phyloP scores from a whole-genome alignment of 257 asterid genomes.

The Handroanthus guayacan region DNA sequence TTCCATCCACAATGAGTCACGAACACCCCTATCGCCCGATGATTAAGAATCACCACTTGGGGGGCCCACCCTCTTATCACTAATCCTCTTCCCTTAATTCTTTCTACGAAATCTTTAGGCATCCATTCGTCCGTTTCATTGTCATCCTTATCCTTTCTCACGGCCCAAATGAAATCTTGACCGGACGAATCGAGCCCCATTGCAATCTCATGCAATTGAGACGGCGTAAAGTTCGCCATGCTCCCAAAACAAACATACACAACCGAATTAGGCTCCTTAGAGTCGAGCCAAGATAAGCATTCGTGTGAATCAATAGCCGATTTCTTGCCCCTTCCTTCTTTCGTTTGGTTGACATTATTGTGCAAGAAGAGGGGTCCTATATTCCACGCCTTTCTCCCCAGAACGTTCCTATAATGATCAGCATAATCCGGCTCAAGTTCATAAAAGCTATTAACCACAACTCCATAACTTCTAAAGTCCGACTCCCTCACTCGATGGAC shows the following conservation, averaged over 20 bases:
- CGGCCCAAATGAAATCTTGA: conserved; percentile 50
- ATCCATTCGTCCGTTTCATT: conserved; percentile 37
- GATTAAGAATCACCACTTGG: conserved; percentile 46
- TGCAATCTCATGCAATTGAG: conserved; percentile 45
- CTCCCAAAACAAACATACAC: conserved; percentile 52
- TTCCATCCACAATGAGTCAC: conserved; percentile 65
- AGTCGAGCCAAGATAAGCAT: conserved; percentile 54
- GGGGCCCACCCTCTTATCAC: conserved; percentile 58
- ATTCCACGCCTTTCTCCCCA: conserved; percentile 42
- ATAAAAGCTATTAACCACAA: conserved; percentile 54
- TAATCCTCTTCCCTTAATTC: conserved; percentile 35
- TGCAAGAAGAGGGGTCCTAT: conserved; percentile 46
- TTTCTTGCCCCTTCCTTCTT: conserved; percentile 36
- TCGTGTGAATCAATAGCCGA: conserved; percentile 19
- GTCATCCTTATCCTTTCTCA: conserved; percentile 19
- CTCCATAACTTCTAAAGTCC: conserved; percentile 49
- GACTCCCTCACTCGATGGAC: conserved; percentile 34
- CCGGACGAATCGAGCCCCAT: conserved; percentile 45
- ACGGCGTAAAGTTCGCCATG: conserved; percentile 31
- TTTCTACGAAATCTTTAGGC: conserved; percentile 43
- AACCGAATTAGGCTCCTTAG: conserved; percentile 44
- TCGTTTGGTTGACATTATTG: conserved; percentile 25
- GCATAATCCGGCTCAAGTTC: conserved; percentile 51
- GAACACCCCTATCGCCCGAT: conserved; percentile 42
- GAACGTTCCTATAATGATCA: conserved; percentile 33